A percentile compares a stretch with the other conserved stretches of the same genome.
phyloP scores from a whole-genome alignment of 176 grass and related monocot genomes.

The Aechmea fasciata region DNA sequence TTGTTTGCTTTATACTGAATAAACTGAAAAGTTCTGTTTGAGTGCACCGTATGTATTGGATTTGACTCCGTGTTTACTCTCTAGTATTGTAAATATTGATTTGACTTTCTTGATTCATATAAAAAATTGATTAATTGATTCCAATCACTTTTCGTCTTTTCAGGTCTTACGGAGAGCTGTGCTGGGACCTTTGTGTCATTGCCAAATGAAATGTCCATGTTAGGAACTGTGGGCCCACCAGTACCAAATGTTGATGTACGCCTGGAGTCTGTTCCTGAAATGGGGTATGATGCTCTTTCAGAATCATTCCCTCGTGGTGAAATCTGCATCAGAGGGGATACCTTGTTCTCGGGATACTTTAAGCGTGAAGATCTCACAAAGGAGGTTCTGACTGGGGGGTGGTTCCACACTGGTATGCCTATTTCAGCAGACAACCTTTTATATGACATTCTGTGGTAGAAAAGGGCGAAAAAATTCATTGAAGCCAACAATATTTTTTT shows the following conservation, averaged over 20 bases:
- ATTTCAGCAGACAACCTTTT: neutral
- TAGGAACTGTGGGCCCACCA: slow-evolving; percentile 71
- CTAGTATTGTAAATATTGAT: no score
- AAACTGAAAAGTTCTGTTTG: neutral
- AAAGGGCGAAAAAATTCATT: neutral
- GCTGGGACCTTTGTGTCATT: slow-evolving; percentile 64
- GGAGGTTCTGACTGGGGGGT: slow-evolving; percentile 71
- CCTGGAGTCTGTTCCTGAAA: slow-evolving; percentile 71
- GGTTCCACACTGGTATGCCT: slow-evolving; percentile 74
- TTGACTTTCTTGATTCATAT: neutral
- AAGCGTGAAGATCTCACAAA: slow-evolving; percentile 73
- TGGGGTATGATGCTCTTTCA: slow-evolving; percentile 70
- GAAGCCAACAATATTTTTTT: neutral
- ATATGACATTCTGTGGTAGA: neutral
- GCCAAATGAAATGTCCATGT: slow-evolving; percentile 75
- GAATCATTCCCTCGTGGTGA: slow-evolving; percentile 46
- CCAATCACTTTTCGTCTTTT: slow-evolving; percentile 2
- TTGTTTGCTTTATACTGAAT: neutral
- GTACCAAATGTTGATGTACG: slow-evolving; percentile 67
- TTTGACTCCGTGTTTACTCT: neutral
- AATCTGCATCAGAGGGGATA: slow-evolving; percentile 70
- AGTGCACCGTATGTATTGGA: neutral
- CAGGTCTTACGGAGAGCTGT: slow-evolving; percentile 82
- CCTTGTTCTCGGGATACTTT: slow-evolving; percentile 76
- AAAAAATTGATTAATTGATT: neutral